These are phyloP conservation scores for Phytophthora aleatoria DNA, from an alignment of 352 stramenopile species.

Conservation along the genomic window DNA sequence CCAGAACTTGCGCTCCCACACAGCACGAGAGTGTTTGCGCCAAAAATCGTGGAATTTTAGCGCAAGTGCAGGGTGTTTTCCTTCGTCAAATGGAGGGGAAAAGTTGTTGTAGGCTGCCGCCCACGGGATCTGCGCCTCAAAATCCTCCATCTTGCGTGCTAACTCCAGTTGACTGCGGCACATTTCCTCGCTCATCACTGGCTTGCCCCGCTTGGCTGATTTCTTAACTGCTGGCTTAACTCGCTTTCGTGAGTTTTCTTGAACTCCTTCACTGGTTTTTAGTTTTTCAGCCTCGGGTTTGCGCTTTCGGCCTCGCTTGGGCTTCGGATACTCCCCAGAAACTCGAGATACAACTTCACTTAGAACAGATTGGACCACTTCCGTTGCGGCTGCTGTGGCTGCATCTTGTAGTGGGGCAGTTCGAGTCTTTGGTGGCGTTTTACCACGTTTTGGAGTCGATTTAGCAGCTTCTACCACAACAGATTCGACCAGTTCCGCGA, in stretches of 20 bases:
- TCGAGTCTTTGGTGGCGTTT: background rate
- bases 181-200: constrained; percentile 21
- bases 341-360: background rate
- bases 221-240: constrained; percentile 1
- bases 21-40: constrained; percentile 32
- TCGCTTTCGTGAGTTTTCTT: constrained; percentile 17
- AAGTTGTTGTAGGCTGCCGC: constrained; percentile 33
- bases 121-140: constrained; percentile 47
- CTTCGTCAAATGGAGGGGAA: constrained; percentile 47
- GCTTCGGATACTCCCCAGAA: background rate
- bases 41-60: constrained; percentile 45
- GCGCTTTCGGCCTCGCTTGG: constrained; percentile 13
- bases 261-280: background rate
- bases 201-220: constrained; percentile 24
- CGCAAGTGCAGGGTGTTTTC: constrained; percentile 21
- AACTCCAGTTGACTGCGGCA: constrained; percentile 24
- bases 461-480: background rate
- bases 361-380: background rate
- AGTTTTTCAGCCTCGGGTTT: background rate
- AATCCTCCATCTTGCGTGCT: constrained; percentile 19
- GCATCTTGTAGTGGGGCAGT: background rate
- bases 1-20: constrained; percentile 72
- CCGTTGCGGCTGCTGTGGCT: background rate
- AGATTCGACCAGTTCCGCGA: background rate
- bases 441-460: background rate